These are phyloP conservation scores for Artemisia argyi DNA, from an alignment of 129 eudicot genomes.

Conservation along the genomic window DNA sequence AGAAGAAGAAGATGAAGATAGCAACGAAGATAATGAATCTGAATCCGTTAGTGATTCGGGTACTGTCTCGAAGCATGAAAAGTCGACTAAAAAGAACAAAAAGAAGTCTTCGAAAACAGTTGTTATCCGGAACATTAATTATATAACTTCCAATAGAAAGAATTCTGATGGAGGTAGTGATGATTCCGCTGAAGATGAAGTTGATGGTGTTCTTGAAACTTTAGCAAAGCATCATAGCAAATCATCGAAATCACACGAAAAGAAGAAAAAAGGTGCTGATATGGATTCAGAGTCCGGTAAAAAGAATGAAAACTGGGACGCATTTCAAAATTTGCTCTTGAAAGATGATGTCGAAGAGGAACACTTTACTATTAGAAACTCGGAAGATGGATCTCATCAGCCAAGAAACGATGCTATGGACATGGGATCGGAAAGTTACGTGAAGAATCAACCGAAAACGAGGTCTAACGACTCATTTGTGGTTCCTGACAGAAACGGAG, in stretches of 20 bases:
- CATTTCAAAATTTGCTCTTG: constrained; percentile 79
- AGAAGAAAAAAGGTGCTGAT: constrained; percentile 44
- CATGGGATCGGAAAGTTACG: constrained; percentile 50
- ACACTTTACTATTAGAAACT: constrained; percentile 27
- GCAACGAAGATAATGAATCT: constrained; percentile 48
- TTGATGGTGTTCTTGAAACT: constrained; percentile 69
- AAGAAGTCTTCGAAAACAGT: constrained; percentile 88
- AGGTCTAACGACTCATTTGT: constrained; percentile 51
- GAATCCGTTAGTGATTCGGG: constrained; percentile 51
- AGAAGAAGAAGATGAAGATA: constrained; percentile 52
- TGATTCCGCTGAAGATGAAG: constrained; percentile 53
- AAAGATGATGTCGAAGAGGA: constrained; percentile 52
- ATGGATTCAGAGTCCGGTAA: constrained; percentile 33
- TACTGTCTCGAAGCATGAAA: constrained; percentile 47
- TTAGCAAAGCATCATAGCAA: constrained; percentile 58
- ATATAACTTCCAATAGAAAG: constrained; percentile 76
- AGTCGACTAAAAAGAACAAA: constrained; percentile 52
- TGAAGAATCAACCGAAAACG: constrained; percentile 30
- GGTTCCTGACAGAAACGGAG: constrained; percentile 47
- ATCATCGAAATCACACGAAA: constrained; percentile 48
- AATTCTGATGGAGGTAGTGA: constrained; percentile 59
- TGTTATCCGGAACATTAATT: constrained; percentile 90
- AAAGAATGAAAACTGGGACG: constrained; percentile 65
- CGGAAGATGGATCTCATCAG: no score
- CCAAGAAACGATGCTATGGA: constrained; percentile 24